A percentile compares a stretch with the other conserved stretches of the same genome.
Evolutionary conservation across 2,329 filamentous ascomycete species (phyloP).

Genomic region (Diaporthe australafricana): DNA sequence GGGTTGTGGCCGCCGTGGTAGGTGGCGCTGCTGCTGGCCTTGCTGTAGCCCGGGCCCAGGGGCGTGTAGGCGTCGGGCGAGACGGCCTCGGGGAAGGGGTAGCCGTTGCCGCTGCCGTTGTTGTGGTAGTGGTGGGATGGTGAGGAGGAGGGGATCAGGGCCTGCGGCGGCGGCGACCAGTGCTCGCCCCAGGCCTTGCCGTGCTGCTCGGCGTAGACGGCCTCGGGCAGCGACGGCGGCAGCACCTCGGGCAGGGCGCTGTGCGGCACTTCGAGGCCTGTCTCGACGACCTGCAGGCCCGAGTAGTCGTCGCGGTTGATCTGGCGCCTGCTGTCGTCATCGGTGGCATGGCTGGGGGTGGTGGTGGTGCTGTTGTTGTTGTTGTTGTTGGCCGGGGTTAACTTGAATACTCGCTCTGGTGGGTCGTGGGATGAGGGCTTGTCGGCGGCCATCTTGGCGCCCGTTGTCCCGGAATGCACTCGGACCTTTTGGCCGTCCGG

Average conservation of each 20-base stretch:
- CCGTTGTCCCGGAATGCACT: constrained; percentile 14
- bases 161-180: constrained; percentile 7
- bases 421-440: background rate
- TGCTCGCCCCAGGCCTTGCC: constrained; percentile 14
- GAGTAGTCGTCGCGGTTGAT: constrained; percentile 30
- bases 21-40: constrained; percentile 1
- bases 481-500: constrained; percentile 28
- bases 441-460: constrained; percentile 25
- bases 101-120: background rate
- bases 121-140: background rate
- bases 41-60: constrained; percentile 2
- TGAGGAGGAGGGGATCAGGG: background rate
- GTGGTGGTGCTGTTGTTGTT: background rate
- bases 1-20: constrained; percentile 31
- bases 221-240: background rate
- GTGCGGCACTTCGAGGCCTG: constrained; percentile 37
- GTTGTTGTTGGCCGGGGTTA: background rate
- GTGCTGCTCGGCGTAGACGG: constrained; percentile 3
- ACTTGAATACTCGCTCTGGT: background rate
- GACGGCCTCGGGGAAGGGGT: background rate
- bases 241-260: constrained; percentile 27
- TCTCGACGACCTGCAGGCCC: constrained; percentile 34
- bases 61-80: background rate
- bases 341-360: background rate
- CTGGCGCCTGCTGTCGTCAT: background rate